Percentiles rank a stretch among this genome's conserved stretches.
phyloP scores from a whole-genome alignment of 768 basidiomycete genomes.

The Pulveroboletus ravenelii region DNA sequence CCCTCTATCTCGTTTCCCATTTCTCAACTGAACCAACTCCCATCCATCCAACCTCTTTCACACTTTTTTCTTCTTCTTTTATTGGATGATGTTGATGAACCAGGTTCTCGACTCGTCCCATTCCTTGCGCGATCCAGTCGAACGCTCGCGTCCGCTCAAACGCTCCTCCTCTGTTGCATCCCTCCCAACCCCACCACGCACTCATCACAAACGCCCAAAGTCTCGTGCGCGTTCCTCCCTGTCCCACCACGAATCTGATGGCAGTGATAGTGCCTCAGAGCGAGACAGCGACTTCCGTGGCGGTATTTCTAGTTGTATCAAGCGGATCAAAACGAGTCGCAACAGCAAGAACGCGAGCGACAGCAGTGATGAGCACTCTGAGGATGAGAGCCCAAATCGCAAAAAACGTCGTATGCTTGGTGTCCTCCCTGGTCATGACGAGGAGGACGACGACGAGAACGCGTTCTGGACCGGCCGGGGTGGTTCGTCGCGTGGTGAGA shows the following conservation, averaged over 20 bases:
- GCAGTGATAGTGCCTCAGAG: conserved; percentile 36
- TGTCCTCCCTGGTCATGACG: conserved; percentile 37
- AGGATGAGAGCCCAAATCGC: conserved; percentile 15
- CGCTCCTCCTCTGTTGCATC: conserved; percentile 61
- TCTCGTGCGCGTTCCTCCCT: conserved; percentile 41
- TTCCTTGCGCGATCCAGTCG: conserved; percentile 12
- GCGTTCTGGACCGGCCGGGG: conserved; percentile 25
- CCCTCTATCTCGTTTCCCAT: conserved; percentile 5
- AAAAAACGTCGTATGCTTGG: conserved; percentile 40
- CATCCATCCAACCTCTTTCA: not conserved
- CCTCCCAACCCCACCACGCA: conserved; percentile 63
- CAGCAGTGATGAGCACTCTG: conserved; percentile 16
- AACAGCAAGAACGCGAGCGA: conserved; percentile 11
- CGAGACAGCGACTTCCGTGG: conserved; percentile 17
- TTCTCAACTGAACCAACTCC: not conserved
- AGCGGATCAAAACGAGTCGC: conserved; percentile 13
- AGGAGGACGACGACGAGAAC: conserved; percentile 51
- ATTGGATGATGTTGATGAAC: conserved; percentile 27
- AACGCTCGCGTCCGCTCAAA: conserved; percentile 41
- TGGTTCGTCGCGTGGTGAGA: conserved; percentile 11
- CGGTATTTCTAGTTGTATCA: conserved; percentile 8
- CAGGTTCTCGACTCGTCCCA: conserved; percentile 33
- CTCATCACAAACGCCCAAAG: conserved; percentile 45
- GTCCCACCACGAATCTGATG: conserved; percentile 42
- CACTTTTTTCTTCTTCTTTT: not conserved